Evolutionary conservation across 345 rosid species (phyloP), one percentile per base, ranked within the genome.

Genomic region (Citrus trifoliata): DNA sequence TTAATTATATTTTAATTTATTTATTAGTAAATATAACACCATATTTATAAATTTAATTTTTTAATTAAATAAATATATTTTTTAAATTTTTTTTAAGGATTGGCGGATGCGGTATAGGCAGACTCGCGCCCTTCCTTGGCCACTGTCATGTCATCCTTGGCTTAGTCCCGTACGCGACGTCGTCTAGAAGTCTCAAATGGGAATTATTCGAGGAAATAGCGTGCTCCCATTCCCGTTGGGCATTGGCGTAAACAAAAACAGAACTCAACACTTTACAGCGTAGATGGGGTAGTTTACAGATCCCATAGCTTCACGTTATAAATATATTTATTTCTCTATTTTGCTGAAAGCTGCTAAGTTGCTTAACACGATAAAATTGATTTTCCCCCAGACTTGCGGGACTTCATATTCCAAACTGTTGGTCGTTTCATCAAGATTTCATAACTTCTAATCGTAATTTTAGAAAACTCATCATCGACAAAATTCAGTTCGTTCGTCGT

Each of bases 401-500:
- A 65, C 33, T 60, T 38, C 30, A 12, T 12, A 28, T 25, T 30
- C 40, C 25, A 66, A 76, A 73, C 74, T 33, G 40, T 35, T 37
- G 62, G 68, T 48, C 30, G 80, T 73, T 70, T 25, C 55, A 38
- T 38, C 58, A 2, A 38, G 19, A 7, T 24, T 24, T 16, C 61
- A 3, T 58, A n/a, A 30, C 58, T 27, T 14, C 19, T 25, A 32
- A 51, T 53, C 48, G 10, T 55, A 56, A 78, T 64, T 48, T 40
- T 77, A 27, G 77, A 64, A 60, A 70, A 67, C 60, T 60, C n/a
- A 46, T 24, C 67, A 40, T 67, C 71, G 28, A 63, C 80, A n/a
- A 73, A 64, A 8, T 64, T 61, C 65, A 19, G 70, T 62, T 40
- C 19, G 13, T 28, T 78, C 25, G 51, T 46, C 51, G 51, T 46